Evolutionary conservation across 2,329 filamentous ascomycete species (phyloP), one percentile per base, ranked within the genome.

Genomic region (Truncatella angustata): DNA sequence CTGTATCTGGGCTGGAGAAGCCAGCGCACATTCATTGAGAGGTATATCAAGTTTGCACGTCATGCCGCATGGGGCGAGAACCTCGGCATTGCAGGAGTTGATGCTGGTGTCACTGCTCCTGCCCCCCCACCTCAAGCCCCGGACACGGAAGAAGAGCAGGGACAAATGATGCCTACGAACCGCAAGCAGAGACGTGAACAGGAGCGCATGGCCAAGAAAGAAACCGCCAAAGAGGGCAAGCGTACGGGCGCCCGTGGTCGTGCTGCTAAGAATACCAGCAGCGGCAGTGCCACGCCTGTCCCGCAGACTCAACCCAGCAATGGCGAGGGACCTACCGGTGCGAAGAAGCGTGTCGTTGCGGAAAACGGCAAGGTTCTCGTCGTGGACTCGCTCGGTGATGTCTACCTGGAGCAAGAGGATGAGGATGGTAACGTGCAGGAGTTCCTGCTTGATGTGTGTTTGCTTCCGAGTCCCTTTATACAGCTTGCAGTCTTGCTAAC

Each of bases 361-460:
- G 88, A 96, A 76, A 99, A 99, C 63, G 94, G 94, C 60, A 99
- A 97, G 76, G 80, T 96, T 1, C 77, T 99, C 34, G 87, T 99
- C 51, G 94, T 99, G 4, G 93, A 99, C 71, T 90, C 90, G 1
- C 77, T 87, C 9, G 94, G 94, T 24, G 91, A 97, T 62, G 94
- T 99, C 11, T 99, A 90, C 66, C 78, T 99, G n/a, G 92, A 97
- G 71, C 90, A 96, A 66, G 82, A 90, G 62, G 90, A 91, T 48
- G 91, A 92, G 60, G 90, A 97, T 21, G 94, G 94, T 49, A 84
- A 89, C 51, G 81, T 84, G 28, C 82, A 88, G 60, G 90, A 97
- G 67, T 96, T 87, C 66, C 75, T 97, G 57, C 84, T 99, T 54
- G 93, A 99, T 68, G 85, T 97, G 73, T 79, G 88, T 81, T 48